Percentiles rank a stretch among this genome's conserved stretches.
These are phyloP conservation scores for Metarhizium sp. DNA, from an alignment of 2,329 filamentous ascomycete species.

Conservation along the genomic window DNA sequence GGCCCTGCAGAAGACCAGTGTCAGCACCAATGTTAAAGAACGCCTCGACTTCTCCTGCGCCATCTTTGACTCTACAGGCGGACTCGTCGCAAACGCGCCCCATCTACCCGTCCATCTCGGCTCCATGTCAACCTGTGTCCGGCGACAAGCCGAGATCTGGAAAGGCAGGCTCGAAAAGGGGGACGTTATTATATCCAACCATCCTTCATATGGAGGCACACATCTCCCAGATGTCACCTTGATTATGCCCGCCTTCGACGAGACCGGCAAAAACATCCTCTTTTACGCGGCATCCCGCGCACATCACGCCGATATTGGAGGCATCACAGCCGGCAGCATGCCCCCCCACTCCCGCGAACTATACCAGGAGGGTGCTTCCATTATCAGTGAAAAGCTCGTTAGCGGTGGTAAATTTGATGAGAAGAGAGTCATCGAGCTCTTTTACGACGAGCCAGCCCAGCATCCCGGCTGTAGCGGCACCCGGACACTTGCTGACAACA, in stretches of 20 bases:
- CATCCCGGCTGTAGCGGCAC: slow-evolving; percentile 71
- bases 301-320: slow-evolving; percentile 79
- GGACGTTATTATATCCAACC: slow-evolving; percentile 76
- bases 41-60: slow-evolving; percentile 76
- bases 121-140: slow-evolving; percentile 74
- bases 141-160: slow-evolving; percentile 72
- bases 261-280: slow-evolving; percentile 56
- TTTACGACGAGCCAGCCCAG: slow-evolving; percentile 65
- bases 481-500: slow-evolving; percentile 67
- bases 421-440: slow-evolving; percentile 60
- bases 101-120: slow-evolving; percentile 75
- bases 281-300: slow-evolving; percentile 76
- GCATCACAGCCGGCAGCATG: slow-evolving; percentile 74
- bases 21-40: slow-evolving; percentile 76
- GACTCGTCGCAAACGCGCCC: slow-evolving; percentile 69
- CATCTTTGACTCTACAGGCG: slow-evolving; percentile 66
- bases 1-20: slow-evolving; percentile 69
- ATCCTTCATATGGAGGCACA: slow-evolving; percentile 74
- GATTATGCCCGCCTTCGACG: slow-evolving; percentile 67
- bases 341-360: slow-evolving; percentile 60
- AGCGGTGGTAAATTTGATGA: slow-evolving; percentile 72
- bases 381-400: slow-evolving; percentile 60
- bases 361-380: slow-evolving; percentile 54
- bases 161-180: slow-evolving; percentile 66
- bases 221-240: slow-evolving; percentile 78